Evolutionary conservation across 345 rosid genomes (phyloP).

Genomic region (Moricandia moricandioides): DNA sequence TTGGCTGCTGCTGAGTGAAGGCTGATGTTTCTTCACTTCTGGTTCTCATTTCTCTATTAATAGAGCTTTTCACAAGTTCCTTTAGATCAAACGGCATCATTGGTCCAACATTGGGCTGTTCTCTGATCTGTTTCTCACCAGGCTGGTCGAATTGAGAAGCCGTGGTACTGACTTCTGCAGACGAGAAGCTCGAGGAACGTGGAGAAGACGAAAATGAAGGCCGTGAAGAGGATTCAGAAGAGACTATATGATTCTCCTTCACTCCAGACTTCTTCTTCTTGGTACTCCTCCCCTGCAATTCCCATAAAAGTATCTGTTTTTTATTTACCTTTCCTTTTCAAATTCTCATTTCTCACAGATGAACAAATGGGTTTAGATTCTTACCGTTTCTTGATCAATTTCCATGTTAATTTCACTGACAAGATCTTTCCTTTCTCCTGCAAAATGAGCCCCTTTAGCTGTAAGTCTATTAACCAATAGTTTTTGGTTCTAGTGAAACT

Average conservation of each 20-base stretch:
- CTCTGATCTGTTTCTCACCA: constrained; percentile 32
- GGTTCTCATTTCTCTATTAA: constrained; percentile 58
- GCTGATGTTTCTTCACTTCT: constrained; percentile 11
- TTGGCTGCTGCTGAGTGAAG: constrained; percentile 40
- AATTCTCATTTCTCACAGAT: neutral
- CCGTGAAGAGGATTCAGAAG: constrained; percentile 65
- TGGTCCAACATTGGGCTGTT: constrained; percentile 37
- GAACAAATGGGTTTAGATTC: constrained; percentile 7
- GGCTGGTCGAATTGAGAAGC: constrained; percentile 51
- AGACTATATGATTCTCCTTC: constrained; percentile 58
- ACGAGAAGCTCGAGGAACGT: constrained; percentile 70
- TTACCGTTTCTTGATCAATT: constrained; percentile 47
- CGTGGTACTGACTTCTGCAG: constrained; percentile 50
- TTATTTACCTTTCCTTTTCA: neutral
- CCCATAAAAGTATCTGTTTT: neutral
- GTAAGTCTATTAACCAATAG: neutral
- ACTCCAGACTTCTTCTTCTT: constrained; percentile 37
- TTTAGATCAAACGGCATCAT: constrained; percentile 42
- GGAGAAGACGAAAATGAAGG: constrained; percentile 72
- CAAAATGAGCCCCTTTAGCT: constrained; percentile 9
- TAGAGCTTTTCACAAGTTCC: constrained; percentile 59
- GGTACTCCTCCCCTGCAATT: constrained; percentile 61
- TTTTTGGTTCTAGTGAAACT: constrained; percentile 16
- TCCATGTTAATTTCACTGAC: constrained; percentile 38
- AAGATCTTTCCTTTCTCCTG: constrained; percentile 50